phyloP scores from a whole-genome alignment of 139 green algal species.

The Volvox reticuliferus region DNA sequence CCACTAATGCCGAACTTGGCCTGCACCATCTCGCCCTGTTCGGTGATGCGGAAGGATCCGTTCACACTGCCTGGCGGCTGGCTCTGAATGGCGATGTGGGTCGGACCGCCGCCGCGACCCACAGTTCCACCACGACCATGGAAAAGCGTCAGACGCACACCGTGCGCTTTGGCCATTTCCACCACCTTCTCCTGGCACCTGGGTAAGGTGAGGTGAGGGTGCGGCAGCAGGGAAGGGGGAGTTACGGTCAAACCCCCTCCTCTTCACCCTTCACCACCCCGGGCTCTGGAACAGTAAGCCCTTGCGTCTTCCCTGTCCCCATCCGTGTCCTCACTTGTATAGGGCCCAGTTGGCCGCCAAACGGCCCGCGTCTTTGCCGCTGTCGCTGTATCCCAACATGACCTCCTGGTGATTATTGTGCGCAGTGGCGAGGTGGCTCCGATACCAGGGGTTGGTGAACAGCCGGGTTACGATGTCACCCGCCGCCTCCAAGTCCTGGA shows the following conservation, averaged over 20 bases:
- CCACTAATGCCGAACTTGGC: slow-evolving; percentile 94
- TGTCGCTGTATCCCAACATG: slow-evolving; percentile 99
- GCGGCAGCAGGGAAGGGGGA: neutral
- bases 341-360: slow-evolving; percentile 94
- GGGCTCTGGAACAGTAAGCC: too few relatives aligned
- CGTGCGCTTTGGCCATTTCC: slow-evolving; percentile 67
- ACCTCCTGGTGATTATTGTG: slow-evolving; percentile 84
- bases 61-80: slow-evolving; percentile 93
- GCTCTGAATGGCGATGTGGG: slow-evolving; percentile 93
- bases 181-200: slow-evolving; percentile 75
- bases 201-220: neutral
- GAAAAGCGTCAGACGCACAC: slow-evolving; percentile 95
- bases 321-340: slow-evolving; percentile 67
- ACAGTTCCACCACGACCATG: slow-evolving; percentile 95
- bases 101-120: slow-evolving; percentile 94
- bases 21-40: slow-evolving; percentile 75
- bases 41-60: slow-evolving; percentile 92
- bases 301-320: neutral
- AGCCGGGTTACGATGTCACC: slow-evolving; percentile 66
- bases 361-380: slow-evolving; percentile 96
- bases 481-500: slow-evolving; percentile 22
- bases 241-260: neutral
- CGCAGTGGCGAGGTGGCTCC: slow-evolving; percentile 63
- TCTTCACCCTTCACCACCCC: neutral
- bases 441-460: slow-evolving; percentile 79